Evolutionary conservation across 2,329 filamentous ascomycete genomes (phyloP), one percentile per base, ranked within the genome.

Genomic region (Scytalidium sp.): DNA sequence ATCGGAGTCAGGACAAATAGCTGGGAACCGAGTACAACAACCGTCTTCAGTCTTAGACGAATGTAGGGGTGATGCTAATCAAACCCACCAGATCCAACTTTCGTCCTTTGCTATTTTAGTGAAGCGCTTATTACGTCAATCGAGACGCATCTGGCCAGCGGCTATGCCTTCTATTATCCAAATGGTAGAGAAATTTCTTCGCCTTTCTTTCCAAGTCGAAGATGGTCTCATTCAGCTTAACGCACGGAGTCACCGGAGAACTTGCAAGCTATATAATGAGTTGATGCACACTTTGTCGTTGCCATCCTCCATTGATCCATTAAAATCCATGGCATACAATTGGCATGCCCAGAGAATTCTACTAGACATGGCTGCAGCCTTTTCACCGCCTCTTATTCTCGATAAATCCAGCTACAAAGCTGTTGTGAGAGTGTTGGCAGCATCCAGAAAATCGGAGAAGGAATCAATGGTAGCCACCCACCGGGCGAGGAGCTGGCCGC

Each of bases 341-440:
- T 85, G 83, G 83, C 70, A 76, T 48, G 80, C 80, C 0, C 79
- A 84, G 54, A 76, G 72, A 43, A 65, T 72, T 4, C 66, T 86
- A 22, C 64, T 86, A 20, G 67, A 71, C 17, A 69, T 78, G 60
- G 83, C 80, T 0, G 72, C 74, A 20, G 63, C 65, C 3, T 67
- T 81, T 23, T 61, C 72, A 2, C 72, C 70, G 7, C 72, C 78
- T 3, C 63, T 85, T 3, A 59, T 76, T n/a, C 72, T 85, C 23
- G 73, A 74, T 52, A 69, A 69, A 27, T 55, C 59, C 1, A 78
- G 78, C 19, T 86, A 84, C 50, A 70, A 70, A 44, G 75, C 80
- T 3, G 78, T 85, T 41, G 72, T 77, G 32, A 57, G 68, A 36
- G 78, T 84, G 2, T 62, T 85, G 48, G 63, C 79, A 6, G 79